phyloP scores from a whole-genome alignment of 441 rosid genomes.

The Croton setiger region DNA sequence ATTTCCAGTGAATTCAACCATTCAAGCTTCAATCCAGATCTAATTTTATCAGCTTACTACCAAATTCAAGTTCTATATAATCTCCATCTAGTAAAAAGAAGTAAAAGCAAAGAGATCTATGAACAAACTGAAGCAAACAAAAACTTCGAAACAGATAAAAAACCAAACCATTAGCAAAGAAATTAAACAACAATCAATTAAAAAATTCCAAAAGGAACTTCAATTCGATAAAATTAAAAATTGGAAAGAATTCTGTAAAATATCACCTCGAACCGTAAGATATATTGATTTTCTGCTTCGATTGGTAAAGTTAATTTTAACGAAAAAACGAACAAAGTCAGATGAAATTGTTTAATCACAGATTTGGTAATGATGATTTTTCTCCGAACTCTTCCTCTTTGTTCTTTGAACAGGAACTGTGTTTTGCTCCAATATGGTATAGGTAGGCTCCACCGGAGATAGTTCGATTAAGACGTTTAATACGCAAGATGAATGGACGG shows the following conservation, averaged over 20 bases:
- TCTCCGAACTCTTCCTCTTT: neutral
- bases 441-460: slow-evolving; percentile 1
- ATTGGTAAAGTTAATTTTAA: neutral
- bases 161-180: slow-evolving; percentile 3
- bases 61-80: neutral
- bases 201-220: neutral
- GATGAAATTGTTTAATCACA: slow-evolving; percentile 12
- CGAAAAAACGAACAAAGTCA: neutral
- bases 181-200: neutral
- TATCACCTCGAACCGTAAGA: slow-evolving; percentile 17
- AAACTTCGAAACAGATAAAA: neutral
- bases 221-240: neutral
- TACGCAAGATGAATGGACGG: neutral
- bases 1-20: neutral
- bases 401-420: neutral
- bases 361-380: slow-evolving; percentile 10
- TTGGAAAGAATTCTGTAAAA: neutral
- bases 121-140: neutral
- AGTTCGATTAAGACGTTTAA: neutral
- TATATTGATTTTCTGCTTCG: neutral
- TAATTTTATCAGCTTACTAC: neutral
- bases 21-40: slow-evolving; percentile 8
- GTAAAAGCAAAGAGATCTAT: neutral
- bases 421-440: neutral
- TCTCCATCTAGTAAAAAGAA: neutral